Percentiles rank a stretch among this genome's conserved stretches.
Evolutionary conservation across 108 stramenopile species (phyloP).

Genomic region (Stephanodiscus minutulus): DNA sequence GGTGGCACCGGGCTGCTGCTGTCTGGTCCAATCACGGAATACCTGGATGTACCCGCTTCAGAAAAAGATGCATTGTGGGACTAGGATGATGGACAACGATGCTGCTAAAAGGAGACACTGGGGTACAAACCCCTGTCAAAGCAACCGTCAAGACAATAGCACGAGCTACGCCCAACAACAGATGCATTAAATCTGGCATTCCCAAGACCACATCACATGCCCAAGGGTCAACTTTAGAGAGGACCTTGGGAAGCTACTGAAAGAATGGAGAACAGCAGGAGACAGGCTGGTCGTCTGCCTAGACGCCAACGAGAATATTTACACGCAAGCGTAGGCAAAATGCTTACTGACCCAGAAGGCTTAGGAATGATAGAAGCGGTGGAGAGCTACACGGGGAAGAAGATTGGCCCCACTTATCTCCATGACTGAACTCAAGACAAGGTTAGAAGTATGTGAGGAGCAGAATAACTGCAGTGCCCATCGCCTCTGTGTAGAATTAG

Average conservation of each 20-base stretch:
- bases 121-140: background rate
- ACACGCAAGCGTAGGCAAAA: conserved; percentile 5
- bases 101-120: background rate
- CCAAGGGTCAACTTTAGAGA: conserved; percentile 7
- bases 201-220: background rate
- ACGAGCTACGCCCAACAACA: conserved; percentile 19
- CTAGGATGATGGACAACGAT: background rate
- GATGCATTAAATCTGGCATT: background rate
- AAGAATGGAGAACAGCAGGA: conserved; percentile 2
- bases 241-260: conserved; percentile 5
- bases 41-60: background rate
- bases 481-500: no score
- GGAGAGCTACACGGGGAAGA: background rate
- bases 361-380: conserved; percentile 21
- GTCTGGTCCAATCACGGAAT: background rate
- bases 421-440: background rate
- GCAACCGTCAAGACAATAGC: background rate
- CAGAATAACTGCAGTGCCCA: no score
- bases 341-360: background rate
- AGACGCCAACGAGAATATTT: conserved; percentile 28
- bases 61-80: background rate
- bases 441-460: conserved; percentile 10
- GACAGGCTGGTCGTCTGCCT: conserved; percentile 11
- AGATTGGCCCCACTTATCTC: conserved; percentile 11
- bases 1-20: background rate